A percentile compares a stretch with the other conserved stretches of the same genome.
Evolutionary conservation across 805 yeast genomes (phyloP).

Genomic region (Myxozyma kluyveri): DNA sequence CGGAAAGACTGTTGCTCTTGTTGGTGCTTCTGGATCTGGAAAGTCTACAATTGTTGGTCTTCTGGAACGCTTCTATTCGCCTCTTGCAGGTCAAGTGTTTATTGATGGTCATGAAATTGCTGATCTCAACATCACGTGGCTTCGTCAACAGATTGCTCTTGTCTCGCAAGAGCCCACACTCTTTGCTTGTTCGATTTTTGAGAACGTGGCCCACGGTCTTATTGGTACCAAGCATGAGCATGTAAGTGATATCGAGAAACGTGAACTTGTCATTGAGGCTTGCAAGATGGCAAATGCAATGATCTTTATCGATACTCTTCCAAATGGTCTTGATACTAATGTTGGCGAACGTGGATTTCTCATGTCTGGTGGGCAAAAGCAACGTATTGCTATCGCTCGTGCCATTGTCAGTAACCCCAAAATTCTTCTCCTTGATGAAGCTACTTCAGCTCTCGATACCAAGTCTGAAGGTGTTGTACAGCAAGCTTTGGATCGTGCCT

Average conservation of each 20-base stretch:
- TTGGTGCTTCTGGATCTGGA: slow-evolving; percentile 74
- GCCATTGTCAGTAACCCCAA: slow-evolving; percentile 55
- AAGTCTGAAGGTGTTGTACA: slow-evolving; percentile 60
- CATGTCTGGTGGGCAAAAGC: slow-evolving; percentile 67
- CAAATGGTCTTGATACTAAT: slow-evolving; percentile 48
- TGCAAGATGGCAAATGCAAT: slow-evolving; percentile 53
- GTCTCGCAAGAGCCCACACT: slow-evolving; percentile 59
- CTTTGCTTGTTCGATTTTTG: slow-evolving; percentile 76
- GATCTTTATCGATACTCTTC: slow-evolving; percentile 50
- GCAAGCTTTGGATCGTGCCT: slow-evolving; percentile 45
- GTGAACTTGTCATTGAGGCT: slow-evolving; percentile 44
- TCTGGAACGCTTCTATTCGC: slow-evolving; percentile 58
- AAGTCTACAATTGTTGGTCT: slow-evolving; percentile 49
- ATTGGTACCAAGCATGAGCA: slow-evolving; percentile 35
- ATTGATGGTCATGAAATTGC: slow-evolving; percentile 50
- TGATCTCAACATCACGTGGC: slow-evolving; percentile 53
- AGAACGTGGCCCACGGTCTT: slow-evolving; percentile 77
- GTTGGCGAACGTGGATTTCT: slow-evolving; percentile 59
- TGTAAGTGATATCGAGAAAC: slow-evolving; percentile 42
- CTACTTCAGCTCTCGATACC: slow-evolving; percentile 65
- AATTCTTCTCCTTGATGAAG: slow-evolving; percentile 60
- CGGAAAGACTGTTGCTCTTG: slow-evolving; percentile 83
- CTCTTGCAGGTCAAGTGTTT: slow-evolving; percentile 47
- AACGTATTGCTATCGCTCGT: slow-evolving; percentile 63
- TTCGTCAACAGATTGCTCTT: slow-evolving; percentile 54